Evolutionary conservation across 129 eudicot genomes (phyloP), one percentile per base, ranked within the genome.

Genomic region (Chrysanthemum lavandulifolium): DNA sequence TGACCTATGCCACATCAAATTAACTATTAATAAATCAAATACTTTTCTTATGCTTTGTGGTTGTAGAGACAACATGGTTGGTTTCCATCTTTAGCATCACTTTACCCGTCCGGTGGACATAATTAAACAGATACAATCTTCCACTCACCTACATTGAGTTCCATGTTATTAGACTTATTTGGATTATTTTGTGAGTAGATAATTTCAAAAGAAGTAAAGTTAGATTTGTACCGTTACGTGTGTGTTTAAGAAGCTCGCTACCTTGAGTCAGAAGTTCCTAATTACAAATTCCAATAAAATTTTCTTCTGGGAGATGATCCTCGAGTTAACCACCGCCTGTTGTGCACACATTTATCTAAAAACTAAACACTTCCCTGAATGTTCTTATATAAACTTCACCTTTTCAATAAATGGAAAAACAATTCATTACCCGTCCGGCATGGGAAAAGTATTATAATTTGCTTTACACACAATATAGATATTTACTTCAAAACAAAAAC

Each of bases 11-110:
- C 10, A 10, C 18, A 3, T 12, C 5, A 9, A n/a, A 25, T 54
- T 13, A 65, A 19, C 36, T 23, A 52, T 10, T 53, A 13, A 48
- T 1, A 49, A 49, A 36, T 25, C 6, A 47, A 75, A 75, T 76
- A 94, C 99, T 90, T 73, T 94, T 94, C 77, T 94, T 94, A 91
- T 90, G 90, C 76, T 94, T 94, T 31, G 96, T 94, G 63, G 90
- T 86, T 14, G 97, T 84, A 5, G 82, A 81, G 29, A 82, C 97
- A 3, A 86, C 96, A 70, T 90, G 89, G 75, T 82, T 94, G 84
- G 97, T 94, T 86, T 94, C 90, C 99, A 94, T 94, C 85, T 94
- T 94, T 76, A 94, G 68, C 88, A 88, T 86, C 79, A 94, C 99
- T 82, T 90, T 87, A 68, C 96, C 96, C 10, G 75, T 82, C 36